These are phyloP conservation scores for Starmerella roubikii DNA, from an alignment of 805 yeast genomes.

Conservation along the genomic window DNA sequence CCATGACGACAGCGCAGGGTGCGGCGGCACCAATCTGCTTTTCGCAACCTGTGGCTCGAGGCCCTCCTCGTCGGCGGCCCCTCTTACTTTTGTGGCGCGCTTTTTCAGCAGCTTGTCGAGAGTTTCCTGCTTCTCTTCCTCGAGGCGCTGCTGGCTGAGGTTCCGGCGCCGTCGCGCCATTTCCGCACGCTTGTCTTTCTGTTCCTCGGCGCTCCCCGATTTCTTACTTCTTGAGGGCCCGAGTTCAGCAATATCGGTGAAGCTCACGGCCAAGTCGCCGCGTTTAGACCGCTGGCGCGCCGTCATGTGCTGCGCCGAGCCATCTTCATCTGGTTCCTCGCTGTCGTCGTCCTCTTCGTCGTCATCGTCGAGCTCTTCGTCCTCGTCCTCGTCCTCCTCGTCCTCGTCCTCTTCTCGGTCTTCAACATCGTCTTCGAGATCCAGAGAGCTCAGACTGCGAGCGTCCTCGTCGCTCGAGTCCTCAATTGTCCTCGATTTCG, in stretches of 20 bases:
- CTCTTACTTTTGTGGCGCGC: slow-evolving; percentile 38
- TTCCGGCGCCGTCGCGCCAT: slow-evolving; percentile 80
- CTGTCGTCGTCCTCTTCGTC: neutral
- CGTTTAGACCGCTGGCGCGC: slow-evolving; percentile 29
- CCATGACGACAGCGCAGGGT: slow-evolving; percentile 26
- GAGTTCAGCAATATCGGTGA: slow-evolving; percentile 23
- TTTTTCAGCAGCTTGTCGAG: slow-evolving; percentile 72
- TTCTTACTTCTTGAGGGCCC: slow-evolving; percentile 30
- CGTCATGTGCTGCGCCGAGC: slow-evolving; percentile 25
- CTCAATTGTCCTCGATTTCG: slow-evolving; percentile 3
- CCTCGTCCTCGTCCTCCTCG: slow-evolving; percentile 2
- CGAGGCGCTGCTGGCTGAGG: slow-evolving; percentile 64
- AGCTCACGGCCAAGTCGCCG: slow-evolving; percentile 16
- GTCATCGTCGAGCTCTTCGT: neutral
- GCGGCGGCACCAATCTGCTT: slow-evolving; percentile 20
- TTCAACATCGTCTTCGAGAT: neutral
- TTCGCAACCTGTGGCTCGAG: slow-evolving; percentile 10
- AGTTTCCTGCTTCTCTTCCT: slow-evolving; percentile 88
- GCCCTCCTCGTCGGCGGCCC: slow-evolving; percentile 13
- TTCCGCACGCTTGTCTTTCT: slow-evolving; percentile 69
- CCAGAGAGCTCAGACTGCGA: neutral
- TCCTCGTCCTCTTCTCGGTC: neutral
- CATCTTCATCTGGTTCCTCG: slow-evolving; percentile 3
- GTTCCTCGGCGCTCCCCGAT: slow-evolving; percentile 67
- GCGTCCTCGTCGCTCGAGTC: slow-evolving; percentile 16